These are phyloP conservation scores for Adansonia digitata DNA, from an alignment of 345 rosid genomes.

Conservation along the genomic window DNA sequence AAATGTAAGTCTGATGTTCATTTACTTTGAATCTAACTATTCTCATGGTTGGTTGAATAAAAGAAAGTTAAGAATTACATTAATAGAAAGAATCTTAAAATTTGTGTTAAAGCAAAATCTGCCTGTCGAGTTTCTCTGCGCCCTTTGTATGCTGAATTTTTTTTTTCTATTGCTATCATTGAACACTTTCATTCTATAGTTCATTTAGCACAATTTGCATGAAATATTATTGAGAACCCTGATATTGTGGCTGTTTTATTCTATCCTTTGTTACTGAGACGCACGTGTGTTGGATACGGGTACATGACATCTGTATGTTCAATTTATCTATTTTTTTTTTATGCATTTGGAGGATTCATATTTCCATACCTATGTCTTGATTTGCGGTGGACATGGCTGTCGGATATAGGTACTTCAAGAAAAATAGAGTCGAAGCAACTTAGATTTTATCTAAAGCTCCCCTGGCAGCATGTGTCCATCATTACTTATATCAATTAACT, in stretches of 20 bases:
- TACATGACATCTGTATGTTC: not conserved
- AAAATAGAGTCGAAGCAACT: too few species aligned
- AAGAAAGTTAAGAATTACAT: not conserved
- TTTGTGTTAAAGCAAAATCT: not conserved
- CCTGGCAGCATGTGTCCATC: not conserved
- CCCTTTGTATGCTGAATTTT: not conserved
- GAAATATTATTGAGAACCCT: not conserved
- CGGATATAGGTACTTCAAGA: too few species aligned
- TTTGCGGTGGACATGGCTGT: too few species aligned
- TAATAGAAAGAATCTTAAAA: not conserved
- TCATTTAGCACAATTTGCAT: not conserved
- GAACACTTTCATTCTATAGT: not conserved
- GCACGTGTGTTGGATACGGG: too few species aligned
- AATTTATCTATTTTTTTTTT: too few species aligned
- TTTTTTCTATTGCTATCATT: not conserved
- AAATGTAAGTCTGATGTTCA: conserved; percentile 53
- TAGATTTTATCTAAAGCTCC: too few species aligned
- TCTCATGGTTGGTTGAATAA: not conserved
- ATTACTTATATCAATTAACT: not conserved
- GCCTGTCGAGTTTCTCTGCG: not conserved
- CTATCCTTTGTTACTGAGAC: not conserved
- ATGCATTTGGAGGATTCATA: not conserved
- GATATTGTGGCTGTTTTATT: not conserved
- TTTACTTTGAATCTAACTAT: not conserved
- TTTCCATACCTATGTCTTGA: too few species aligned